These are phyloP conservation scores for Lentinula detonsa DNA, from an alignment of 768 basidiomycete genomes.

Conservation along the genomic window DNA sequence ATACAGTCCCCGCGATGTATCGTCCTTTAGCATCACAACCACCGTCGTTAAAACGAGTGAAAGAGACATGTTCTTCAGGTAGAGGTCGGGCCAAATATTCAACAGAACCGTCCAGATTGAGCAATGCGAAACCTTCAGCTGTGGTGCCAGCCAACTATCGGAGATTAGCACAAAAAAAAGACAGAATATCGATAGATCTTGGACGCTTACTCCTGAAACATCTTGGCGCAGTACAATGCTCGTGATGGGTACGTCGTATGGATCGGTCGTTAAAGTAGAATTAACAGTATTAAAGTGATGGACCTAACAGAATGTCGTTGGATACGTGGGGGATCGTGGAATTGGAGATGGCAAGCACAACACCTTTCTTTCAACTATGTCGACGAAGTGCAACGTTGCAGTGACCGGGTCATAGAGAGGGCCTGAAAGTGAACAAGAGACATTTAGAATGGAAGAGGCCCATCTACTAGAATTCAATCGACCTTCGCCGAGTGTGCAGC, in stretches of 20 bases:
- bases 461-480: background rate
- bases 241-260: conserved; percentile 49
- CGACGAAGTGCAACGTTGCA: conserved; percentile 59
- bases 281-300: conserved; percentile 42
- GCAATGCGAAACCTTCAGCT: conserved; percentile 47
- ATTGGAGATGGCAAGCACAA: background rate
- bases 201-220: conserved; percentile 34
- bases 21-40: conserved; percentile 60
- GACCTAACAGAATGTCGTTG: conserved; percentile 28
- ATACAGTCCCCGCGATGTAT: conserved; percentile 63
- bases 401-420: conserved; percentile 56
- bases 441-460: background rate
- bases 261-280: conserved; percentile 34
- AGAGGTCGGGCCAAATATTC: conserved; percentile 50
- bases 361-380: conserved; percentile 54
- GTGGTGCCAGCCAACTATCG: conserved; percentile 54
- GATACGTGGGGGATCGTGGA: background rate
- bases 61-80: conserved; percentile 28
- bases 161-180: no score
- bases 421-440: conserved; percentile 28
- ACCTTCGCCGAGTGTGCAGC: conserved; percentile 64
- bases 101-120: conserved; percentile 36
- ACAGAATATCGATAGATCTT: background rate
- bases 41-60: conserved; percentile 66
- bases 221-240: conserved; percentile 49